Evolutionary conservation across 1,284 basidiomycete genomes (phyloP).

Genomic region (Rhodotorula mucilaginosa): DNA sequence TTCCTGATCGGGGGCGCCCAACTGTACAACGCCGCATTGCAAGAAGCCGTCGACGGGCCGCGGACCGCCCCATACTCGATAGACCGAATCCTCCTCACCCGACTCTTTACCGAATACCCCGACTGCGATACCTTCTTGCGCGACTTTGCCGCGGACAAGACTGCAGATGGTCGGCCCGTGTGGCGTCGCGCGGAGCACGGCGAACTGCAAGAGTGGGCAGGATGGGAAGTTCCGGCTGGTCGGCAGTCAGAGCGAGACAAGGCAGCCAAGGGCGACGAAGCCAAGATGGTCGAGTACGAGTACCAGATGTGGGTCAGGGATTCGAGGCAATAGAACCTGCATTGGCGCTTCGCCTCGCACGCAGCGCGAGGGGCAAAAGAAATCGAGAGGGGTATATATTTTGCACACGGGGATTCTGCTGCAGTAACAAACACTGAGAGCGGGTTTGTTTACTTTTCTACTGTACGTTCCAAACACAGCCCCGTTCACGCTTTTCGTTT

Average conservation of each 20-base stretch:
- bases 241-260: slow-evolving; percentile 69
- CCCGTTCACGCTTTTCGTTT: background rate
- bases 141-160: slow-evolving; percentile 41
- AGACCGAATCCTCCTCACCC: slow-evolving; percentile 81
- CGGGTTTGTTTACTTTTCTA: background rate
- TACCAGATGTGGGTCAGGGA: slow-evolving; percentile 84
- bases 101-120: slow-evolving; percentile 70
- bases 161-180: slow-evolving; percentile 55
- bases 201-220: slow-evolving; percentile 70
- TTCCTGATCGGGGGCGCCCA: slow-evolving; percentile 91
- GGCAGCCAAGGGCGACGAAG: slow-evolving; percentile 12
- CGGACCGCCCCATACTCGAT: slow-evolving; percentile 55
- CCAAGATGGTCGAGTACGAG: slow-evolving; percentile 64
- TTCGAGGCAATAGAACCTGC: background rate
- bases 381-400: background rate
- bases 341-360: no score
- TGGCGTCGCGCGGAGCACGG: slow-evolving; percentile 56
- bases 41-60: slow-evolving; percentile 66
- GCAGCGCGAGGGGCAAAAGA: background rate
- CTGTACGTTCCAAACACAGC: background rate
- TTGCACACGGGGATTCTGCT: background rate
- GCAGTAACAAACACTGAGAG: no score
- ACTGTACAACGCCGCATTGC: slow-evolving; percentile 48
- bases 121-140: slow-evolving; percentile 86
- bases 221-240: slow-evolving; percentile 71